Percentiles rank a stretch among this genome's conserved stretches.
phyloP scores from a whole-genome alignment of 352 stramenopile species.

The Globisporangium spiculum region DNA sequence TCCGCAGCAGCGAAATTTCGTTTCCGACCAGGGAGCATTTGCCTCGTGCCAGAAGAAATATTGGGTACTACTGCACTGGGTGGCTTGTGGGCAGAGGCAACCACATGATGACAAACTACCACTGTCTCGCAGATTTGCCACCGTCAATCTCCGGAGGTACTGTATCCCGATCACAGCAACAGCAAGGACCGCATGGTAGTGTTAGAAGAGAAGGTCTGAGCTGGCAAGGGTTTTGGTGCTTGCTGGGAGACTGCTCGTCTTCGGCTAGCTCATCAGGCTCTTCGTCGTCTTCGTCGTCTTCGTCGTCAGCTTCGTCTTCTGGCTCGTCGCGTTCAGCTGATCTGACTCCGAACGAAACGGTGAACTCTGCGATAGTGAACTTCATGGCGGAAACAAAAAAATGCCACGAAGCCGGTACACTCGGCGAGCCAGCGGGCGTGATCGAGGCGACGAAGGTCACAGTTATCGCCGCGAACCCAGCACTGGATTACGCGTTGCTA shows the following conservation, averaged over 20 bases:
- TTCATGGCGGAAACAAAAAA: constrained; percentile 61
- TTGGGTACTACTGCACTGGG: constrained; percentile 49
- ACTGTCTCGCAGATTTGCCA: constrained; percentile 40
- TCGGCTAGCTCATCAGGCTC: constrained; percentile 2
- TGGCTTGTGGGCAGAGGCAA: constrained; percentile 59
- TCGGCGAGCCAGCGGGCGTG: constrained; percentile 34
- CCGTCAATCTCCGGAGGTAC: constrained; percentile 11
- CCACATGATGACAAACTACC: constrained; percentile 67
- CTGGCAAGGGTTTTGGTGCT: background rate
- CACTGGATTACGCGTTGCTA: constrained; percentile 61
- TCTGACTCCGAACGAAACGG: constrained; percentile 1
- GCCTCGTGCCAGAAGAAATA: constrained; percentile 4
- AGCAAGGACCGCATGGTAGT: background rate
- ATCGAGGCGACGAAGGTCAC: constrained; percentile 40
- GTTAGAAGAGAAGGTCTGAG: background rate
- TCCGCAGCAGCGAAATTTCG: background rate
- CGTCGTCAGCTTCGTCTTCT: background rate
- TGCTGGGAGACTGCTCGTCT: background rate
- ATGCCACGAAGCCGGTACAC: constrained; percentile 30
- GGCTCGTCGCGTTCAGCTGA: background rate
- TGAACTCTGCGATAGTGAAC: constrained; percentile 33
- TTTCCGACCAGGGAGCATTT: background rate
- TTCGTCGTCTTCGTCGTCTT: constrained; percentile 7
- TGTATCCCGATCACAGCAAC: background rate
- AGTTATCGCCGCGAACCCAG: constrained; percentile 37